phyloP scores from a whole-genome alignment of 2,329 filamentous ascomycete genomes.

The Diaporthe amygdali region DNA sequence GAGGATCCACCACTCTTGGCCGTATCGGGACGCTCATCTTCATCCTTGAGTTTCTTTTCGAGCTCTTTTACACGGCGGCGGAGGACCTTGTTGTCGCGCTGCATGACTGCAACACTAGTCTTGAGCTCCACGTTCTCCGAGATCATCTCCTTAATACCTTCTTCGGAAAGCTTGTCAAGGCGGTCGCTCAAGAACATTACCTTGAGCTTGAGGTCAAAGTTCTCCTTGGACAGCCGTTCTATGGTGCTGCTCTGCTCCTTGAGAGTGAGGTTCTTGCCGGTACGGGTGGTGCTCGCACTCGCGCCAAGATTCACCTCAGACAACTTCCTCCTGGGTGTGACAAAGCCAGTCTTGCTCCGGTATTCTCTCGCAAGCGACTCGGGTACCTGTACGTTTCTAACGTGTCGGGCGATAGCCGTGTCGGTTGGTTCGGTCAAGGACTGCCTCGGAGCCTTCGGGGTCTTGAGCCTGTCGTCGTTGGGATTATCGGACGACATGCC shows the following conservation, averaged over 20 bases:
- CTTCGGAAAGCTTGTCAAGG: slow-evolving; percentile 90
- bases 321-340: slow-evolving; percentile 59
- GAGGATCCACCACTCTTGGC: slow-evolving; percentile 61
- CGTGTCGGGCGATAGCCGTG: slow-evolving; percentile 85
- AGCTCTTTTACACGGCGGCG: slow-evolving; percentile 84
- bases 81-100: slow-evolving; percentile 87
- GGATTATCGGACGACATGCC: slow-evolving; percentile 30
- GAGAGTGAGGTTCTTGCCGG: slow-evolving; percentile 78
- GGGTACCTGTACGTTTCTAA: slow-evolving; percentile 89
- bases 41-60: slow-evolving; percentile 77
- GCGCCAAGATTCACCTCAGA: slow-evolving; percentile 57
- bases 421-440: slow-evolving; percentile 75
- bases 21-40: slow-evolving; percentile 66
- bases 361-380: slow-evolving; percentile 88
- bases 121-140: slow-evolving; percentile 96
- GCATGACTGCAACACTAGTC: slow-evolving; percentile 84
- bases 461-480: slow-evolving; percentile 62
- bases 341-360: slow-evolving; percentile 72
- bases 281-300: slow-evolving; percentile 56
- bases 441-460: slow-evolving; percentile 68
- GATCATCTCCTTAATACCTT: slow-evolving; percentile 97
- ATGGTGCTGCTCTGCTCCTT: slow-evolving; percentile 99
- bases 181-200: slow-evolving; percentile 97
- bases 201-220: slow-evolving; percentile 96
- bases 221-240: slow-evolving; percentile 94